phyloP scores from a whole-genome alignment of 768 basidiomycete species.

The Suillus paluster region DNA sequence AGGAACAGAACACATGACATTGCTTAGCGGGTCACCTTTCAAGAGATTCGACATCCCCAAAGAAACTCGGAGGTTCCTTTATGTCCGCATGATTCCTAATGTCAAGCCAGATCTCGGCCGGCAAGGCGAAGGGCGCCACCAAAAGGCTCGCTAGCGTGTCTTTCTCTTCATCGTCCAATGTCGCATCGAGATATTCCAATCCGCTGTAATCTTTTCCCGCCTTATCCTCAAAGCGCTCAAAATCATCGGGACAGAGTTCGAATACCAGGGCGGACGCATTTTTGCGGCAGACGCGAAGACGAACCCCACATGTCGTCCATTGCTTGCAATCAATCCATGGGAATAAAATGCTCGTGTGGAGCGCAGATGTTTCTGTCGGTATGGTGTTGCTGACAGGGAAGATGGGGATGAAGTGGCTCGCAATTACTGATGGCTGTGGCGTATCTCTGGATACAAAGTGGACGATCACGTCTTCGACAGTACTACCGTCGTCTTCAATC shows the following conservation, averaged over 20 bases:
- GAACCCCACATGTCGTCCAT: conserved; percentile 31
- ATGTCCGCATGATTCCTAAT: conserved; percentile 20
- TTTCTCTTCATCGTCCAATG: conserved; percentile 9
- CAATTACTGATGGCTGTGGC: conserved; percentile 11
- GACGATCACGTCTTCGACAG: conserved; percentile 23
- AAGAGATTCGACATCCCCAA: conserved; percentile 27
- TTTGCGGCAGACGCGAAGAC: conserved; percentile 17
- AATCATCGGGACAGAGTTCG: conserved; percentile 24
- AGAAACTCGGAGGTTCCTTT: conserved; percentile 19
- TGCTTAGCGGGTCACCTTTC: conserved; percentile 22
- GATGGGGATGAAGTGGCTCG: conserved; percentile 5
- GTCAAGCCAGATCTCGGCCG: conserved; percentile 32
- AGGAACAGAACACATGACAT: conserved; percentile 9
- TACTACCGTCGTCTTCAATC: conserved; percentile 12
- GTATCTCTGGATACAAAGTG: conserved; percentile 20
- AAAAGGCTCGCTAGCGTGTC: conserved; percentile 11
- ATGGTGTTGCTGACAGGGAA: not conserved
- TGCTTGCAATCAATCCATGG: conserved; percentile 23
- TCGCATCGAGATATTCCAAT: conserved; percentile 1
- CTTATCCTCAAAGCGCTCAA: conserved; percentile 22
- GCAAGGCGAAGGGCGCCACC: conserved; percentile 19
- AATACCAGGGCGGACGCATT: conserved; percentile 27
- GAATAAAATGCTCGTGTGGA: conserved; percentile 25
- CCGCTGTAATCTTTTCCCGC: conserved; percentile 11
- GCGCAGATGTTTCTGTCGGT: not conserved